Evolutionary conservation across 768 basidiomycete genomes (phyloP).

Genomic region (Pleurotus platypus): DNA sequence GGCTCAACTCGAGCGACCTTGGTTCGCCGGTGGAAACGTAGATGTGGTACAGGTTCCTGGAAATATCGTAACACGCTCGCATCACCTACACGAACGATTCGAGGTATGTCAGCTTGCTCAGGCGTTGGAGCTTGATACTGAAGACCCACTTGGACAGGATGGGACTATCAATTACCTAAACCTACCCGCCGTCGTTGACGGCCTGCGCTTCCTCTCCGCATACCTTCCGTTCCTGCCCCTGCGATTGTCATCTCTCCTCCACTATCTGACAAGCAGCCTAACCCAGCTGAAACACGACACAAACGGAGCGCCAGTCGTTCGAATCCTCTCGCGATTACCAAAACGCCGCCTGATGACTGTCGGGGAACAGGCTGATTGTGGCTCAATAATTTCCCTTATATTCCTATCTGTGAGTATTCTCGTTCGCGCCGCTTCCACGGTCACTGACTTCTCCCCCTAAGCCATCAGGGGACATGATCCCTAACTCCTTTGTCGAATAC

Average conservation of each 20-base stretch:
- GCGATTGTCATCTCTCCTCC: slow-evolving; percentile 66
- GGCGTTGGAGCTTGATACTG: neutral
- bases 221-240: slow-evolving; percentile 79
- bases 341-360: slow-evolving; percentile 47
- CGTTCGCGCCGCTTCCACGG: slow-evolving; percentile 1
- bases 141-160: slow-evolving; percentile 42
- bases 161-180: slow-evolving; percentile 83
- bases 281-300: slow-evolving; percentile 57
- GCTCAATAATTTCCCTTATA: slow-evolving; percentile 59
- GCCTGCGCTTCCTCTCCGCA: slow-evolving; percentile 71
- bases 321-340: slow-evolving; percentile 64
- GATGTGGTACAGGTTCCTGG: slow-evolving; percentile 84
- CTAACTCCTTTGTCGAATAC: slow-evolving; percentile 72
- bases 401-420: slow-evolving; percentile 54
- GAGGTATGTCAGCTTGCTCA: slow-evolving; percentile 46
- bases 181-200: slow-evolving; percentile 74
- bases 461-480: slow-evolving; percentile 64
- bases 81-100: slow-evolving; percentile 66
- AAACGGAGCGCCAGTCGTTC: slow-evolving; percentile 56
- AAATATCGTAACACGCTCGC: slow-evolving; percentile 55
- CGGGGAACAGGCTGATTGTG: slow-evolving; percentile 64
- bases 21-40: slow-evolving; percentile 85
- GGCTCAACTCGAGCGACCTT: slow-evolving; percentile 58
- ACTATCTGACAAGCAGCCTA: slow-evolving; percentile 56
- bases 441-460: slow-evolving; percentile 22